Evolutionary conservation across 441 rosid species (phyloP).

Genomic region (Erysimum cheiri): DNA sequence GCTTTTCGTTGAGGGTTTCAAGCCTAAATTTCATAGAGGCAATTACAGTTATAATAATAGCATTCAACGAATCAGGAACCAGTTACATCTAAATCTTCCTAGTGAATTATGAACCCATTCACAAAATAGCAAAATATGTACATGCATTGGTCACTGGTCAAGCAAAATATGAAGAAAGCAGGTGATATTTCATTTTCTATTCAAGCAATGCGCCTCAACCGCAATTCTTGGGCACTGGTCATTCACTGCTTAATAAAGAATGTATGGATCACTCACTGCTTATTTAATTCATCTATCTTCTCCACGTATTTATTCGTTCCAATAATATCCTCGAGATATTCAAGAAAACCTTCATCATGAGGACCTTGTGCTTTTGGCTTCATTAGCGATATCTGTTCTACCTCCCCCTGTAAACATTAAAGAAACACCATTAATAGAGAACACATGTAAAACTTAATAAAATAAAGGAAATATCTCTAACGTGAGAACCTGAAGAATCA

Average conservation of each 20-base stretch:
- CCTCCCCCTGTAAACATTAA: constrained; percentile 80
- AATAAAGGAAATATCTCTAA: not conserved
- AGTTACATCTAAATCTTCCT: constrained; percentile 31
- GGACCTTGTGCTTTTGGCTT: constrained; percentile 96
- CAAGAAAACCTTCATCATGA: constrained; percentile 98
- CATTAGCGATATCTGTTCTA: constrained; percentile 98
- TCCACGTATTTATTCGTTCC: constrained; percentile 94
- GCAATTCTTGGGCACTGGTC: constrained; percentile 13
- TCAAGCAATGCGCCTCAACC: not conserved
- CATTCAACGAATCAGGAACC: constrained; percentile 28
- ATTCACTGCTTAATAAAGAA: constrained; percentile 75
- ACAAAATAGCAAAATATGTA: constrained; percentile 23
- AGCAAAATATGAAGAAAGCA: constrained; percentile 36
- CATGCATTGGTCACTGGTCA: constrained; percentile 19
- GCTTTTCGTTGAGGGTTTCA: constrained; percentile 84
- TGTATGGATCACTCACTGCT: constrained; percentile 65
- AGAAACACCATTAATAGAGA: constrained; percentile 15
- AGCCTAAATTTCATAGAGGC: constrained; percentile 55
- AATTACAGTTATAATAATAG: constrained; percentile 20
- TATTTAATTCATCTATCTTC: constrained; percentile 81
- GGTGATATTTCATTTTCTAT: not conserved
- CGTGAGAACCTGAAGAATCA: constrained; percentile 84
- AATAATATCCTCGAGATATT: constrained; percentile 93
- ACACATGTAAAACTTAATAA: constrained; percentile 25
- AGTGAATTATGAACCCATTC: constrained; percentile 7